Base-by-base conservation (phyloP, 176 grass and related monocot species). In the Musa schizocarpa region DNA sequence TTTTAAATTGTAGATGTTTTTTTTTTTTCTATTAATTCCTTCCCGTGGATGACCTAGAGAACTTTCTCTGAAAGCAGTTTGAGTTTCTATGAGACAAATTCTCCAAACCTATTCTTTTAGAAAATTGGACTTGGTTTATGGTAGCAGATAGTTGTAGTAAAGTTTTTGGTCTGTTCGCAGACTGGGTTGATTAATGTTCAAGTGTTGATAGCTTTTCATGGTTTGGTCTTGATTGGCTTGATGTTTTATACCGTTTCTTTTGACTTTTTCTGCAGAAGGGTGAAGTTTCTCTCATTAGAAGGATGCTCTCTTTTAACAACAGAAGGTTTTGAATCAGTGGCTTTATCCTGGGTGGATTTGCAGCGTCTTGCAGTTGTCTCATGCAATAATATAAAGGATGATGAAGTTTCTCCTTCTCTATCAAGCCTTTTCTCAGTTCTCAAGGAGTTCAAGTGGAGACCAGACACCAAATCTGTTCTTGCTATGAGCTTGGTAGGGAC, bases 381-480 rank as follows among this genome's bases (percentile, higher is more conserved):
- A 26, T 94, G 95, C 78, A 91, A 94, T 75, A 91, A 87, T 71
- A 81, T 99, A 34, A 94, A 94, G 70, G 88, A 94, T 71, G 81
- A 89, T 49, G 90, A 93, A 82, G 88, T 99, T 17, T 91, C 69
- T 11, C 74, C 84, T 83, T 78, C 86, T 56, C 85, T 99, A 78
- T 83, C 95, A 11, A 82, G 80, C 73, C 86, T 99, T 57, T 99
- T 99, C 76, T 91, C 88, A 53, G 83, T 64, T 86, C 90, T 94
- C 63, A 99, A 94, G 78, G 95, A 88, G 70, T 86, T 99, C 50
- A 99, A 99, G 83, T 99, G 95, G 90, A 66, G 95, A 13, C 95
- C 95, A 0, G 90, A 92, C 74, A 87, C 76, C 78, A 99, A 92
- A 81, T 93, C 86, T 10, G 76, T 86, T 52, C 88, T 94, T 62